Evolutionary conservation across 2,329 filamentous ascomycete species (phyloP), one percentile per base, ranked within the genome.

Genomic region (Epichloe brachyelytri): DNA sequence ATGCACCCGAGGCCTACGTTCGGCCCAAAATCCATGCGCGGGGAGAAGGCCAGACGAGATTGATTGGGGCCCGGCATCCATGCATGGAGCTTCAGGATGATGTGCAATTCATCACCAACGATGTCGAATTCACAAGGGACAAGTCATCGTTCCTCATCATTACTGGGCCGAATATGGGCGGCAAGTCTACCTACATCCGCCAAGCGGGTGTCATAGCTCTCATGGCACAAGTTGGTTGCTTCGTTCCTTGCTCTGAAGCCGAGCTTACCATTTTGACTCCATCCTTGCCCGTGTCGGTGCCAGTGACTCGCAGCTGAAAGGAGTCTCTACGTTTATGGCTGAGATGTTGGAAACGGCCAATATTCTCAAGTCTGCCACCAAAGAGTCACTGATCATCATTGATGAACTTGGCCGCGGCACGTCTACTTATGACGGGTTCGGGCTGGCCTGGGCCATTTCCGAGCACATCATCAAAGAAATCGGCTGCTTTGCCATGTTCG

Each of bases 51-150:
- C 85, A 89, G 60, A 98, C 93, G 0, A 72, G 94, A 20, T 77
- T 98, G n/a, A 86, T 83, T 57, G 94, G 95, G 70, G 88, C 93
- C 2, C 85, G 94, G 11, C 93, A 98, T 63, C 94, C 94, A 0
- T 98, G 93, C 64, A 87, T 98, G 80, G 93, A 98, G 66, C 90
- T 96, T 80, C 93, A 98, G 68, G 94, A 98, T 61, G 93, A 98
- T 62, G 84, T 98, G 41, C 90, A 91, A 55, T 98, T 98, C 71
- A 98, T 98, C 68, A 96, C 91, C 51, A 98, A 98, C 65, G 91
- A 98, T 59, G 88, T 97, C 20, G 82, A 83, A 49, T 80, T 98
- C 38, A 76, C 80, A 5, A 83, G 89, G 8, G 83, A 83, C 52
- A 76, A 79, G 46, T 95, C 88, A 0, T 89, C 91, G 3, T 97